Percentiles rank a stretch among this genome's conserved stretches.
Evolutionary conservation across 2,329 filamentous ascomycete genomes (phyloP).

Genomic region (Trichoderma breve): DNA sequence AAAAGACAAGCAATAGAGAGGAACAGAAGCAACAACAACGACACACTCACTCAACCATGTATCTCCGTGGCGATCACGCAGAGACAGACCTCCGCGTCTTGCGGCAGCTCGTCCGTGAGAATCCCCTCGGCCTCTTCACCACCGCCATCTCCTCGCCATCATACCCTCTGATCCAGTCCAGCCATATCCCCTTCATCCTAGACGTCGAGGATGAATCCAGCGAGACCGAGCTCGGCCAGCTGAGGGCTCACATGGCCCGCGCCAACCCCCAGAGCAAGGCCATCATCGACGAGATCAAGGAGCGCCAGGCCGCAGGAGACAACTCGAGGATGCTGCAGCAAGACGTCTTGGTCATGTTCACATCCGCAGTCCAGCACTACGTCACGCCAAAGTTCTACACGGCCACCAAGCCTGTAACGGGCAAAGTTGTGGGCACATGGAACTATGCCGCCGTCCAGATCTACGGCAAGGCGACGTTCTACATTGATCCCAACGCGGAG

Average conservation of each 20-base stretch:
- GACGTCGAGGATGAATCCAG: constrained; percentile 45
- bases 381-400: constrained; percentile 68
- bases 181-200: constrained; percentile 60
- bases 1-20: background rate
- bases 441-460: constrained; percentile 65
- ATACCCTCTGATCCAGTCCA: constrained; percentile 54
- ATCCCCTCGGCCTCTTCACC: constrained; percentile 62
- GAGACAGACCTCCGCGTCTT: constrained; percentile 50
- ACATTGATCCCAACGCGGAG: constrained; percentile 46
- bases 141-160: constrained; percentile 54
- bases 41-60: constrained; percentile 46
- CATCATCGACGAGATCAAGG: constrained; percentile 48
- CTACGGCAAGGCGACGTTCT: constrained; percentile 57
- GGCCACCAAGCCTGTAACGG: constrained; percentile 61
- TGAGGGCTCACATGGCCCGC: constrained; percentile 62
- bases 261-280: constrained; percentile 63
- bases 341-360: constrained; percentile 65
- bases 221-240: constrained; percentile 40
- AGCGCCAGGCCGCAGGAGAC: constrained; percentile 1
- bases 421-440: constrained; percentile 70
- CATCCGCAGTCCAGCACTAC: constrained; percentile 57
- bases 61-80: constrained; percentile 53
- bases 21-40: background rate
- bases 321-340: constrained; percentile 35
- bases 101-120: constrained; percentile 54